Evolutionary conservation across 139 green algal genomes (phyloP), one percentile per base, ranked within the genome.

Genomic region (Pleodorina starrii): DNA sequence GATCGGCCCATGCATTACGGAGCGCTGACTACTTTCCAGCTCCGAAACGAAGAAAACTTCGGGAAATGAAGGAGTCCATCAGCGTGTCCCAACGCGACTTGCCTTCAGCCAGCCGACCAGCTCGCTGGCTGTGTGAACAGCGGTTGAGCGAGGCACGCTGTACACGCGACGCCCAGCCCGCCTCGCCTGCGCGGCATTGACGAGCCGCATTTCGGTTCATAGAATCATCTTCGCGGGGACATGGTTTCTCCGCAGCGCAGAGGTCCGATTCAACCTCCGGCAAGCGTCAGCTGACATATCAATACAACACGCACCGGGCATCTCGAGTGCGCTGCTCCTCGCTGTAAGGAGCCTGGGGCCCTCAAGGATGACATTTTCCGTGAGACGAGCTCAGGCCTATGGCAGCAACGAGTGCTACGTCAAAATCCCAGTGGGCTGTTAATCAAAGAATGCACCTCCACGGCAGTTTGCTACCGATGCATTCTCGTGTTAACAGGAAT

Each of bases 41-140:
- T n/a, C n/a, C n/a, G n/a, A n/a, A n/a, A n/a, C n/a, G n/a, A n/a
- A n/a, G n/a, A n/a, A n/a, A n/a, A n/a, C n/a, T n/a, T n/a, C n/a
- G n/a, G n/a, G n/a, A n/a, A n/a, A n/a, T n/a, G n/a, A n/a, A 35
- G 1, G 0, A 54, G 3, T 48, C 21, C 6, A 19, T 48, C 48
- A 46, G 32, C 27, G 6, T 12, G 11, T 57, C 12, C 12, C 32
- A 38, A 42, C 19, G 25, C 0, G 19, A 72, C 79, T 29, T 44
- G 27, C 79, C 79, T 86, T 75, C 0, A 86, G 59, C 79, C 79
- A 86, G 79, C 59, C 57, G 27, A 86, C 79, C 7, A 86, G 79
- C 54, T 86, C 79, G 42, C 29, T 86, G 25, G 36, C 79, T 2
- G 78, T 85, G 54, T 85, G 78, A 21, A 85, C 78, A 19, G 57